Evolutionary conservation across 495 filamentous ascomycete species (phyloP), one percentile per base, ranked within the genome.

Genomic region (Hypoxylon cercidicola): DNA sequence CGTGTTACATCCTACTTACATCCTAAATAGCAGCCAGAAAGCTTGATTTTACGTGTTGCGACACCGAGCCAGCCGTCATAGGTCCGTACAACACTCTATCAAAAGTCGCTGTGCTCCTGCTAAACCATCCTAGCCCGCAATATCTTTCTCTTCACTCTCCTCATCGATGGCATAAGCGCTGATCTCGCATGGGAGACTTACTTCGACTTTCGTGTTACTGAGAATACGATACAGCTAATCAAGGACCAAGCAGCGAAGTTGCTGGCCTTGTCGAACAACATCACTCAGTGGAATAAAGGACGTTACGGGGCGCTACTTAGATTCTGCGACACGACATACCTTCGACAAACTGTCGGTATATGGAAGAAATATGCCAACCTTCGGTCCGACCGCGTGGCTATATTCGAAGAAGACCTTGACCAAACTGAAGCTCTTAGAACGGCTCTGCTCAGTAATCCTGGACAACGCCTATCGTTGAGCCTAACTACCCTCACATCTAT

Each of bases 41-140:
- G 5, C 50, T 76, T 20, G 74, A 75, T 41, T 62, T 75, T 25
- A 77, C 74, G 1, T 72, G 67, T 37, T 74, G 71, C 28, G 73
- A 75, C 55, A 53, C 47, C 15, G 66, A 74, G 11, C 25, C 48
- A 8, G 63, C 58, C 1, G 52, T 75, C 35, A 70, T 72, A 15
- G 74, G 74, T 75, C 11, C 43, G 58, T 37, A 47, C 11, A 48
- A 12, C 13, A 16, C 10, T 10, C 1, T 8, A 1, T 2, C 20
- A 4, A 15, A 40, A 0, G 13, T 51, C 12, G 4, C 8, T 23
- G 6, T 8, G 11, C 11, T 13, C 28, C 19, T 40, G 16, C 62
- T 69, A 16, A 72, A 21, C 20, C 30, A 32, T 46, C 5, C 0
- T 32, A 77, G 73, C 74, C 10, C 71, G 73, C 0, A 74, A 75